Base-by-base conservation (phyloP, 129 eudicot genomes). In the Helianthus annuus region DNA sequence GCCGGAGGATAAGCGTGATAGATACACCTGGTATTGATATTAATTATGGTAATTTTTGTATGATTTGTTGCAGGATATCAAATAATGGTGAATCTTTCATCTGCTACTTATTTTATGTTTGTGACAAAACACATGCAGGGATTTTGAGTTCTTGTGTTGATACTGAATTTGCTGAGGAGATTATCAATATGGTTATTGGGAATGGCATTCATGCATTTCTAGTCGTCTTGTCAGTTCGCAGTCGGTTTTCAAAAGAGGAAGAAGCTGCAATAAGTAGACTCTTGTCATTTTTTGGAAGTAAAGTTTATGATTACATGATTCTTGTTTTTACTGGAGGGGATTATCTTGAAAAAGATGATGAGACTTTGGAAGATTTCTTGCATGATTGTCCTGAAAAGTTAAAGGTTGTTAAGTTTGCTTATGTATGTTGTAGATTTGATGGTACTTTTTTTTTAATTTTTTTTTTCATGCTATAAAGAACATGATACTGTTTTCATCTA, bases 141-240 rank as follows among this genome's bases (percentile, higher is more conserved):
- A 36, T 93, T 11, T 87, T 87, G 83, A 96, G 90, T 78, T 78
- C 76, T 55, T 77, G 84, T 61, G 87, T 48, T 58, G 87, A 77
- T 45, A 71, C 91, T 66, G 97, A 85, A 62, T 81, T 80, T 75
- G 73, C 77, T 42, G 83, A 82, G 79, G 98, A 90, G 78, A 87
- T 93, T 73, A 90, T 84, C 7, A 87, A 82, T 71, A 78, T 90
- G 91, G 97, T 93, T 27, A 19, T 27, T n/a, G 86, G 83, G 73
- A 91, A 90, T 78, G 98, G 98, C 16, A 82, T 93, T 61, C 97
- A 93, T 78, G 98, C 92, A 13, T 76, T 87, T 71, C 83, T 93
- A 68, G 72, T 93, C 15, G 96, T 90, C 32, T 66, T 89, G 10
- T 85, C 97, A 5, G 79, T 84, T 4, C 74, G 95, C 42, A 76